Base-by-base conservation (phyloP, 202 grass and related monocot genomes). In the Eragrostis tef region DNA sequence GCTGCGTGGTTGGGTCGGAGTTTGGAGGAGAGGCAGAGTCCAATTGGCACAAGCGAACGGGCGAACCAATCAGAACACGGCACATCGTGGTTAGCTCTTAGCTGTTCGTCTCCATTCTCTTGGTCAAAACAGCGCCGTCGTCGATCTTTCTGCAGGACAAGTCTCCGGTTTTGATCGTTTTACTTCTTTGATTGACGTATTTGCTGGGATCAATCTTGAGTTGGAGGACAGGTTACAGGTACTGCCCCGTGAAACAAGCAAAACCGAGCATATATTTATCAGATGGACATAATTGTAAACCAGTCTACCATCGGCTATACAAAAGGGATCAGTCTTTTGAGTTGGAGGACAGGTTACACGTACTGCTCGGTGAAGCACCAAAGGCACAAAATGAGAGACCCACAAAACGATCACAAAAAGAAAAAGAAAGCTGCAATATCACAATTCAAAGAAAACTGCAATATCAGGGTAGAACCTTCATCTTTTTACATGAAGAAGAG, bases 21-120 rank as follows among this genome's bases (percentile, higher is more conserved):
- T 53, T 44, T 12, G 21, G 51, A 20, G 74, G 80, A 34, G 6
- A 34, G 6, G 47, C 63, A 25, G 70, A 70, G 53, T 69, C 86
- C 81, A 74, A 52, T 0, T 79, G 69, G 48, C 61, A 21, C 50
- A 68, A 51, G 74, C 24, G 29, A 52, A 8, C 67, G 42, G 12
- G 21, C 8, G 8, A 41, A 29, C 76, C n/a, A 67, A 53, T 16
- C 6, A 15, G 3, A 27, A 25, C 52, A 59, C 75, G 61, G 26
- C 66, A 62, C 57, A 26, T 80, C 6, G 54, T 24, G 44, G 24
- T 63, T 70, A 31, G 25, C 11, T 36, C 5, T 39, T 36, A 3
- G 6, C 8, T 46, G 44, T 36, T 60, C 24, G 51, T 14, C 22
- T 71, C 17, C 10, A 16, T 6, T 53, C 9, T 4, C 19, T 11